A percentile compares a stretch with the other conserved stretches of the same genome.
Conservation (phyloP, 2,329 filamentous ascomycete genomes). For the Hypocreales sp. region DNA sequence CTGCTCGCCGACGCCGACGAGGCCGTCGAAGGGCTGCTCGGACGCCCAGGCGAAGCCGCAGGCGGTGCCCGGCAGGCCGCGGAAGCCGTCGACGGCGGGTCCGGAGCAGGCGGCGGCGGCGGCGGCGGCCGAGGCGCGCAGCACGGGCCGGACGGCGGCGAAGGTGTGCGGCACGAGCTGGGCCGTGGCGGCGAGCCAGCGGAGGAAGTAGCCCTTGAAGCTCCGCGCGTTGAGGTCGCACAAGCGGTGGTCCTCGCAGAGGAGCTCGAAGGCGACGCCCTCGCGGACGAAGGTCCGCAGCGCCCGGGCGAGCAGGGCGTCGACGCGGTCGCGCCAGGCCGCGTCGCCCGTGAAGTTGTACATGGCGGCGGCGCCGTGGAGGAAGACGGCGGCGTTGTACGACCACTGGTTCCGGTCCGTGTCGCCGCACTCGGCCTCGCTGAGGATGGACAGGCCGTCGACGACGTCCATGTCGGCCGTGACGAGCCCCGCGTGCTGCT, state of each 20-base stretch:
- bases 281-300: slow-evolving; percentile 33
- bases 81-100: slow-evolving; percentile 35
- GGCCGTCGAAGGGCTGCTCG: slow-evolving; percentile 33
- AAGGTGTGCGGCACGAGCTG: slow-evolving; percentile 37
- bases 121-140: slow-evolving; percentile 33
- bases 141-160: slow-evolving; percentile 28
- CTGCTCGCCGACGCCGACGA: slow-evolving; percentile 38
- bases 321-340: slow-evolving; percentile 37
- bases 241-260: slow-evolving; percentile 38
- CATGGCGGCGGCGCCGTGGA: slow-evolving; percentile 45
- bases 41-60: slow-evolving; percentile 40
- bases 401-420: slow-evolving; percentile 39
- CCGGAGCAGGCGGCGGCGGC: slow-evolving; percentile 36
- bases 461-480: slow-evolving; percentile 41
- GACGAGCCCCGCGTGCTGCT: slow-evolving; percentile 37
- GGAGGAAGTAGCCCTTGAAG: slow-evolving; percentile 44
- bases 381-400: slow-evolving; percentile 39
- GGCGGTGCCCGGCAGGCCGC: slow-evolving; percentile 25
- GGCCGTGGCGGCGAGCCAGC: slow-evolving; percentile 35
- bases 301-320: slow-evolving; percentile 19
- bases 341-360: slow-evolving; percentile 35
- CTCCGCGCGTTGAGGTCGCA: background rate
- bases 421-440: slow-evolving; percentile 25
- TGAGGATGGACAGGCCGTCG: slow-evolving; percentile 35
- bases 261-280: slow-evolving; percentile 39